phyloP scores from a whole-genome alignment of 2,329 filamentous ascomycete species.

The Fusarium praegraminearum region DNA sequence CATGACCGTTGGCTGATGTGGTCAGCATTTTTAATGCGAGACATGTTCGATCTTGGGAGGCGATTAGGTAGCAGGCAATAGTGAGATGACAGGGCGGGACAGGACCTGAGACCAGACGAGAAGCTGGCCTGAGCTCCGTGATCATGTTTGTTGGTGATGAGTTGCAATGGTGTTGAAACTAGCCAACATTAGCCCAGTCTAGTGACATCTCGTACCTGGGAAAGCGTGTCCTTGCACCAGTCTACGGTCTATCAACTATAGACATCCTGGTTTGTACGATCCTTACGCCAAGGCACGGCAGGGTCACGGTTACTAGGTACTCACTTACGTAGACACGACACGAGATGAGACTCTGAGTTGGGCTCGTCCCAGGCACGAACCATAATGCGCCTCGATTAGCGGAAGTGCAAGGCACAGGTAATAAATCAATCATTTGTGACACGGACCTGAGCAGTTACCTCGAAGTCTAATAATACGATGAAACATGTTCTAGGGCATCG shows the following conservation, averaged over 20 bases:
- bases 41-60: constrained; percentile 9
- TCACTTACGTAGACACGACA: neutral
- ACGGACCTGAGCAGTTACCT: constrained; percentile 3
- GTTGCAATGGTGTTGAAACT: neutral
- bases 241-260: neutral
- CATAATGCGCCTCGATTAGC: constrained; percentile 13
- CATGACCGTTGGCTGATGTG: constrained; percentile 36
- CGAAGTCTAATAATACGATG: constrained; percentile 1
- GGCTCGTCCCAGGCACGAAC: constrained; percentile 24
- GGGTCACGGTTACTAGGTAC: neutral
- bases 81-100: neutral
- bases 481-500: neutral
- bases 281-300: neutral
- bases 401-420: constrained; percentile 3
- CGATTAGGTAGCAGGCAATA: neutral
- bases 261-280: neutral
- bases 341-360: constrained; percentile 2
- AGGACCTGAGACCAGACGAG: neutral
- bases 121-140: constrained; percentile 20
- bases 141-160: constrained; percentile 14
- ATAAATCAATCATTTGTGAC: neutral
- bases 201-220: neutral
- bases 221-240: neutral
- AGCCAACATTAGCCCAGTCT: neutral
- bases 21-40: constrained; percentile 17